These are phyloP conservation scores for Rhizophlyctis rosea DNA, from an alignment of 192 early-diverging fungal genomes.

Conservation along the genomic window DNA sequence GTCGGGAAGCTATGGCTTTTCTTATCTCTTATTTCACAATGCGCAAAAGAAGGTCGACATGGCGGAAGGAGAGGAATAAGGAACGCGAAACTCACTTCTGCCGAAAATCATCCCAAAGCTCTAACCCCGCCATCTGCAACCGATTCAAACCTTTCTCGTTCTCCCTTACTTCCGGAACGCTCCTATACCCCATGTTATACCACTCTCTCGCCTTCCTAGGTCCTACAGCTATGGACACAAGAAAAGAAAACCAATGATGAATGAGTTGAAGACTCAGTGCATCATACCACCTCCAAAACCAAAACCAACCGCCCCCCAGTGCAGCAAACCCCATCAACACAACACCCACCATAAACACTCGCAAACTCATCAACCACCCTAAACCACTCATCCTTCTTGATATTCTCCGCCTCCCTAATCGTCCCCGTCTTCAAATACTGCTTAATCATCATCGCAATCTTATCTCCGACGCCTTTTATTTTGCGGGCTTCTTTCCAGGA, in stretches of 20 bases:
- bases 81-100: conserved; percentile 4
- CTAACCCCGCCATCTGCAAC: neutral
- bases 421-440: conserved; percentile 24
- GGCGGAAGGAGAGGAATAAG: no score
- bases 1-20: no score
- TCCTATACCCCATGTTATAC: conserved; percentile 24
- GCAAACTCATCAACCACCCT: conserved; percentile 15
- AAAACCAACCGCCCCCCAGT: no score
- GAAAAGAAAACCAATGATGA: neutral
- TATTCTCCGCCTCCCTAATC: conserved; percentile 14
- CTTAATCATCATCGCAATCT: conserved; percentile 30
- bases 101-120: conserved; percentile 17
- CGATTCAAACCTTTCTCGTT: neutral
- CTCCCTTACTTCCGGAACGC: conserved; percentile 14
- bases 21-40: no score
- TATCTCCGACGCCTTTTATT: conserved; percentile 33
- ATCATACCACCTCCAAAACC: no score
- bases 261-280: neutral
- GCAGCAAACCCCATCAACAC: neutral
- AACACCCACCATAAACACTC: conserved; percentile 21
- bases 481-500: conserved; percentile 29
- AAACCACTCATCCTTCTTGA: conserved; percentile 6
- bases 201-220: conserved; percentile 23
- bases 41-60: no score
- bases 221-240: conserved; percentile 12